These are phyloP conservation scores for Botrytis squamosa DNA, from an alignment of 2,329 filamentous ascomycete genomes.

Conservation along the genomic window DNA sequence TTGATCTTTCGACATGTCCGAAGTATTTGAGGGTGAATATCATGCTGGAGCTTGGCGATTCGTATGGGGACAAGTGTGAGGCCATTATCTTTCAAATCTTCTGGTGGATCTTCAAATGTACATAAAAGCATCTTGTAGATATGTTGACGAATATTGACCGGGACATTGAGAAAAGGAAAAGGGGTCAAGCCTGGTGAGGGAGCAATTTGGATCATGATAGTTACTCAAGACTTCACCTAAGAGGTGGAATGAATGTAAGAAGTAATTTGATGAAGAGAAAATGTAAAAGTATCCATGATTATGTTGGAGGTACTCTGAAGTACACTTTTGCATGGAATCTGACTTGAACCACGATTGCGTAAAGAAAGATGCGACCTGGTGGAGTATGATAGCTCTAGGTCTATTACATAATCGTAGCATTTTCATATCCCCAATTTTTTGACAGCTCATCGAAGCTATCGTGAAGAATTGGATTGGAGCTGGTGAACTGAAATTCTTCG, in stretches of 20 bases:
- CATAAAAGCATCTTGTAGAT: slow-evolving; percentile 6
- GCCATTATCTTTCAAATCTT: neutral
- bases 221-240: neutral
- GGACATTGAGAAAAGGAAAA: neutral
- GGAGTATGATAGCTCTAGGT: neutral
- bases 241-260: neutral
- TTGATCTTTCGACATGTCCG: slow-evolving; percentile 10
- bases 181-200: neutral
- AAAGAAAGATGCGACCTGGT: neutral
- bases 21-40: slow-evolving; percentile 2
- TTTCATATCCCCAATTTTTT: neutral
- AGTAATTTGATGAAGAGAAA: neutral
- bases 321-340: neutral
- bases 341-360: neutral
- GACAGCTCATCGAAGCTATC: neutral
- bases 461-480: neutral
- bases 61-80: neutral
- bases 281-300: neutral
- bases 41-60: neutral
- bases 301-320: neutral
- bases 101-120: neutral
- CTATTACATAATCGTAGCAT: neutral
- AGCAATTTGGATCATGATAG: neutral
- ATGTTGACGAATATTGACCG: neutral
- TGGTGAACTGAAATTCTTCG: neutral